A percentile compares a stretch with the other conserved stretches of the same genome.
Evolutionary conservation across 768 basidiomycete species (phyloP).

Genomic region (Lactifluus subvellereus): DNA sequence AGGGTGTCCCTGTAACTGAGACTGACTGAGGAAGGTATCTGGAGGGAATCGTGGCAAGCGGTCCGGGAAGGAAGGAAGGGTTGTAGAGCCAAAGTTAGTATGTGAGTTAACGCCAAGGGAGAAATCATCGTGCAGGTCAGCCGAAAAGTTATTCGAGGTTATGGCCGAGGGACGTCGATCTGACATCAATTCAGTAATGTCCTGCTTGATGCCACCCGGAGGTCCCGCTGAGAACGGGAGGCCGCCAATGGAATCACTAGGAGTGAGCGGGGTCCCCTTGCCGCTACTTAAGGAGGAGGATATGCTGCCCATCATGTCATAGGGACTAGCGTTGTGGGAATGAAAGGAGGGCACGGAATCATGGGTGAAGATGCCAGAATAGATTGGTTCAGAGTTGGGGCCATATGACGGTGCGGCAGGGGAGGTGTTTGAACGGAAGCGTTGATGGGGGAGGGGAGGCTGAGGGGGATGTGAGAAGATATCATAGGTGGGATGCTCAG

Average conservation of each 20-base stretch:
- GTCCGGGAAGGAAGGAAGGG: constrained; percentile 47
- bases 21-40: constrained; percentile 49
- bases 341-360: constrained; percentile 58
- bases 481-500: constrained; percentile 59
- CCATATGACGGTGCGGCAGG: constrained; percentile 54
- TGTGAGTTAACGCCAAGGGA: constrained; percentile 41
- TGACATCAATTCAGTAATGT: constrained; percentile 55
- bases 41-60: constrained; percentile 50
- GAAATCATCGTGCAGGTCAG: constrained; percentile 64
- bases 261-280: constrained; percentile 71
- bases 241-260: constrained; percentile 54
- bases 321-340: constrained; percentile 46
- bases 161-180: constrained; percentile 54
- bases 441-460: constrained; percentile 45
- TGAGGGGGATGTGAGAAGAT: constrained; percentile 46
- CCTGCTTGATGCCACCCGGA: constrained; percentile 37
- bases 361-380: constrained; percentile 51
- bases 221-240: constrained; percentile 48
- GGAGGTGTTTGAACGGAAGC: constrained; percentile 68
- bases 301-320: constrained; percentile 59
- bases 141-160: constrained; percentile 42
- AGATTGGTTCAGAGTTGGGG: constrained; percentile 52
- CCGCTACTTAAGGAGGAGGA: constrained; percentile 61
- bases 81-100: constrained; percentile 37
- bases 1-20: constrained; percentile 48